Evolutionary conservation across 139 green algal species (phyloP).

Genomic region (Chlorella sorokiniana): DNA sequence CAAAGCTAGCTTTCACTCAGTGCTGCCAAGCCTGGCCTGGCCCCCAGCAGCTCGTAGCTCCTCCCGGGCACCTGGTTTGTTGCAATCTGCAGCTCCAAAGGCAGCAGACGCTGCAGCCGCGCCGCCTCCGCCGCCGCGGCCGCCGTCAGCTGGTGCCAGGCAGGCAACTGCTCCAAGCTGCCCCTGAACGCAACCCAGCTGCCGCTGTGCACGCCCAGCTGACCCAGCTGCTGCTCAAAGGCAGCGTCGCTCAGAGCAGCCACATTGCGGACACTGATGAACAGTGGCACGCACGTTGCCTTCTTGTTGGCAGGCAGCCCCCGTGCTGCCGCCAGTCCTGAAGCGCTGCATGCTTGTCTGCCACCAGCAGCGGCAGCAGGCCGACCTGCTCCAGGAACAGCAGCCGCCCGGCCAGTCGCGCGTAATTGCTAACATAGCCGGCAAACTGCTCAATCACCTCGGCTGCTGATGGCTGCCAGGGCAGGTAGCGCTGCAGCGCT

Average conservation of each 20-base stretch:
- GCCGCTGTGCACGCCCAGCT: no score
- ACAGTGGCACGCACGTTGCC: background rate
- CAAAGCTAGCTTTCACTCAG: no score
- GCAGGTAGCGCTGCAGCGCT: constrained; percentile 19
- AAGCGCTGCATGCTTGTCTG: background rate
- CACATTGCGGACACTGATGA: background rate
- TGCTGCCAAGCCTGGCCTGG: no score
- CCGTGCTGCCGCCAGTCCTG: constrained; percentile 1
- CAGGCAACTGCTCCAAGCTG: background rate
- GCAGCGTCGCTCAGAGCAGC: background rate
- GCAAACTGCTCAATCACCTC: background rate
- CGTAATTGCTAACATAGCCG: background rate
- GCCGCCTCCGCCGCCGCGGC: background rate
- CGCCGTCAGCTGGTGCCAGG: background rate
- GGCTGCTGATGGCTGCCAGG: background rate
- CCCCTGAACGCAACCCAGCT: background rate
- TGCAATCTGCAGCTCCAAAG: no score
- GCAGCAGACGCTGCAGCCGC: background rate
- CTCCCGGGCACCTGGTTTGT: no score
- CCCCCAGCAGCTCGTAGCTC: no score
- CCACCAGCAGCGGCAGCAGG: constrained; percentile 11
- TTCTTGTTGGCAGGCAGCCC: background rate
- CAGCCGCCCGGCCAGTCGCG: background rate
- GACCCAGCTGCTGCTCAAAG: background rate
- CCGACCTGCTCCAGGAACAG: constrained; percentile 8